These are phyloP conservation scores for Colletotrichum sp. DNA, from an alignment of 2,329 filamentous ascomycete genomes.

Conservation along the genomic window DNA sequence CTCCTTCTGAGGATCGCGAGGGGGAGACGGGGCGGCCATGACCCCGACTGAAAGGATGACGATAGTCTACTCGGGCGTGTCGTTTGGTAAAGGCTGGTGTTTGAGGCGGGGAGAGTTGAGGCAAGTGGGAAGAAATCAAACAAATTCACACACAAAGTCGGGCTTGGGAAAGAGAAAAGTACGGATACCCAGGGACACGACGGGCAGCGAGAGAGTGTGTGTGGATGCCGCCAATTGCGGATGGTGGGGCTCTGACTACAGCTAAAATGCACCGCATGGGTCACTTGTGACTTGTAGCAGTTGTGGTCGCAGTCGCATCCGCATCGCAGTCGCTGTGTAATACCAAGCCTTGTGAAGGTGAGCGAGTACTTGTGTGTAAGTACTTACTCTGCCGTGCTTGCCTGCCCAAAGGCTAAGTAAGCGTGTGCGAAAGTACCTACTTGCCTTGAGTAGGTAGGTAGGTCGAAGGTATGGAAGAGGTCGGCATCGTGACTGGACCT, in stretches of 20 bases:
- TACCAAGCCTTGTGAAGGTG: neutral
- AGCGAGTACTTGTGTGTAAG: neutral
- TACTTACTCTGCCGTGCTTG: neutral
- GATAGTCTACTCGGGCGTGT: neutral
- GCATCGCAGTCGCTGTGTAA: neutral
- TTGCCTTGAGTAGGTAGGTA: neutral
- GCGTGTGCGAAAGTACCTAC: neutral
- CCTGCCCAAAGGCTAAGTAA: neutral
- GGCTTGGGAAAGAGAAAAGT: constrained; percentile 17
- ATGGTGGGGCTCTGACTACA: constrained; percentile 19
- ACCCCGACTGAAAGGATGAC: neutral
- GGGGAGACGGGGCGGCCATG: constrained; percentile 9
- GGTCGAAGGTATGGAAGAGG: neutral
- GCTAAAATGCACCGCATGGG: neutral
- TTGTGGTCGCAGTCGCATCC: neutral
- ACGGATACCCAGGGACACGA: constrained; percentile 10
- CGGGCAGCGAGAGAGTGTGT: neutral
- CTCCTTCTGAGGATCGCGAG: constrained; percentile 4
- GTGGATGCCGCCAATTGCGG: constrained; percentile 21
- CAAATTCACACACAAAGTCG: constrained; percentile 8
- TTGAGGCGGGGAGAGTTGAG: neutral
- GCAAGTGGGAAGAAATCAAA: constrained; percentile 17
- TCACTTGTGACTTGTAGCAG: neutral
- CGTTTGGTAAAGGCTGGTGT: neutral
- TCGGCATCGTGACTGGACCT: neutral